phyloP scores from a whole-genome alignment of 768 basidiomycete species.

The Melanogaster broomeanus region DNA sequence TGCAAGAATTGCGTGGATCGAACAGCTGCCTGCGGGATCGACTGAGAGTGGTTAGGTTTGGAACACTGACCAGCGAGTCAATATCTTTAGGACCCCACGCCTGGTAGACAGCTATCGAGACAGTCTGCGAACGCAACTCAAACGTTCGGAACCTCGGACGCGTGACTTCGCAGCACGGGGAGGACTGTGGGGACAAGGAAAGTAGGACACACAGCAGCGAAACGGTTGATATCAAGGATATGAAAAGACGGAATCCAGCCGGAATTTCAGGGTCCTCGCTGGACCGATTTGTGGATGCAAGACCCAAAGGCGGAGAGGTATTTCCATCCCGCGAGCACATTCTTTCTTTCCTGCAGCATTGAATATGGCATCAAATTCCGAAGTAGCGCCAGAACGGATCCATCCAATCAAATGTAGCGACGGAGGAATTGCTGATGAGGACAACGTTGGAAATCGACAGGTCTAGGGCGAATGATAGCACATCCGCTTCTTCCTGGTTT shows the following conservation, averaged over 20 bases:
- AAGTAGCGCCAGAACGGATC: too few species aligned
- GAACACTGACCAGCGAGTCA: constrained; percentile 20
- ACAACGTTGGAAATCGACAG: constrained; percentile 11
- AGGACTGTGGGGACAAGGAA: too few species aligned
- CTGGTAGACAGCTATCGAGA: constrained; percentile 12
- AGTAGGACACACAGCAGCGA: constrained; percentile 21
- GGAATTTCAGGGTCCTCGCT: constrained; percentile 16
- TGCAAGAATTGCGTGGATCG: constrained; percentile 26
- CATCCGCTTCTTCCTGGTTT: constrained; percentile 12
- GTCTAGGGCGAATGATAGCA: constrained; percentile 11
- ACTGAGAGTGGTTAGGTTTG: constrained; percentile 6
- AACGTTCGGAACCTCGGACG: constrained; percentile 11
- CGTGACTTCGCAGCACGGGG: constrained; percentile 21
- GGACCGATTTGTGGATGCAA: constrained; percentile 24
- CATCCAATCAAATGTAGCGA: too few species aligned
- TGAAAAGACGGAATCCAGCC: constrained; percentile 12
- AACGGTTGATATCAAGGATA: constrained; percentile 21
- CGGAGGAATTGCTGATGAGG: constrained; percentile 10
- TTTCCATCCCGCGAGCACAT: constrained; percentile 19
- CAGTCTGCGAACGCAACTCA: constrained; percentile 4
- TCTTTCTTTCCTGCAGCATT: constrained; percentile 6
- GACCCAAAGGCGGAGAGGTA: constrained; percentile 25
- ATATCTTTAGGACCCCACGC: neutral
- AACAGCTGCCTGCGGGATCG: constrained; percentile 29
- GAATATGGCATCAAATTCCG: too few species aligned